phyloP scores from a whole-genome alignment of 2,329 filamentous ascomycete species.

The Xylariaceae sp. region DNA sequence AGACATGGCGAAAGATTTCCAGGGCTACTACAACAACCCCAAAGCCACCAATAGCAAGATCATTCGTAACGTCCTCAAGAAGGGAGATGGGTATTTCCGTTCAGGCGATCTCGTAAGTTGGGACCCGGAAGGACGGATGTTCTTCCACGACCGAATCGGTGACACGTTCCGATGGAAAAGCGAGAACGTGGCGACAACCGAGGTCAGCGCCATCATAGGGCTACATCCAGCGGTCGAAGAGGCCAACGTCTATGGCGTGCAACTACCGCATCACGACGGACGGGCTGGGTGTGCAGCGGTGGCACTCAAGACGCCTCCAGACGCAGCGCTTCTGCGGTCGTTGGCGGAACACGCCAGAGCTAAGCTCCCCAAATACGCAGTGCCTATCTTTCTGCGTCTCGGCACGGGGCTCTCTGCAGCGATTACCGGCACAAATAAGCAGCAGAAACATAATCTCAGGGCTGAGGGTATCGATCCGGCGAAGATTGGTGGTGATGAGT shows the following conservation, averaged over 20 bases:
- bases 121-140: slow-evolving; percentile 73
- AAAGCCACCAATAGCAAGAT: slow-evolving; percentile 76
- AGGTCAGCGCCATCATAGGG: slow-evolving; percentile 79
- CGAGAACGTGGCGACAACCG: slow-evolving; percentile 81
- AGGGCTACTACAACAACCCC: slow-evolving; percentile 81
- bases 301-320: slow-evolving; percentile 55
- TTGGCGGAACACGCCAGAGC: slow-evolving; percentile 64
- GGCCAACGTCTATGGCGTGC: slow-evolving; percentile 86
- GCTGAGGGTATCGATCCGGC: slow-evolving; percentile 74
- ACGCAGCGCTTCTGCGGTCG: slow-evolving; percentile 56
- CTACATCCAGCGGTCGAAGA: slow-evolving; percentile 70
- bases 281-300: slow-evolving; percentile 82
- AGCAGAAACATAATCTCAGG: slow-evolving; percentile 79
- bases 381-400: slow-evolving; percentile 78
- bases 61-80: slow-evolving; percentile 71
- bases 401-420: slow-evolving; percentile 62
- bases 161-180: slow-evolving; percentile 83
- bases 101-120: slow-evolving; percentile 81
- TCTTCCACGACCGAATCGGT: slow-evolving; percentile 81
- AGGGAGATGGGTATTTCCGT: slow-evolving; percentile 82
- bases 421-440: slow-evolving; percentile 85
- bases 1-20: slow-evolving; percentile 70
- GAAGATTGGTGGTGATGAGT: slow-evolving; percentile 53
- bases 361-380: slow-evolving; percentile 73
- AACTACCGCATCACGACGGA: slow-evolving; percentile 80